Evolutionary conservation across 129 eudicot genomes (phyloP).

Genomic region (Helichrysum umbraculigerum): DNA sequence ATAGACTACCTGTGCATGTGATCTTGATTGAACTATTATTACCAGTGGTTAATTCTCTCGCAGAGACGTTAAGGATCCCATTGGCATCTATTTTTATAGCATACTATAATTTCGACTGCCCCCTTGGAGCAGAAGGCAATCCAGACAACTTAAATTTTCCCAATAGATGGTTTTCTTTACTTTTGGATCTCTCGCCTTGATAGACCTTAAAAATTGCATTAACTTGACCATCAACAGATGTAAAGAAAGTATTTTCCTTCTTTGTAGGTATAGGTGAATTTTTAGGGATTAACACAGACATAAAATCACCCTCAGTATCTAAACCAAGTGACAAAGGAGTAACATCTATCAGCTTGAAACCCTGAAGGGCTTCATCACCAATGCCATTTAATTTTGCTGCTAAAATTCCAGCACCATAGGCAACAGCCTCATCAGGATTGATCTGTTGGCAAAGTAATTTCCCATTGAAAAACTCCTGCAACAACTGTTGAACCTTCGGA

Average conservation of each 20-base stretch:
- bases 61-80: neutral
- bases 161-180: neutral
- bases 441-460: conserved; percentile 11
- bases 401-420: conserved; percentile 19
- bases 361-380: conserved; percentile 14
- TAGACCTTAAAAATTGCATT: neutral
- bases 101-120: conserved; percentile 12
- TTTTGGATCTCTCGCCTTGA: conserved; percentile 25
- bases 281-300: neutral
- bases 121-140: conserved; percentile 6
- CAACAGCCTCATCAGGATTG: conserved; percentile 38
- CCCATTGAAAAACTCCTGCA: conserved; percentile 27
- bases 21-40: no score
- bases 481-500: conserved; percentile 6
- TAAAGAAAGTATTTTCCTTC: neutral
- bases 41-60: no score
- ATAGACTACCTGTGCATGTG: conserved; percentile 14
- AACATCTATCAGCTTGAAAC: conserved; percentile 10
- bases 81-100: conserved; percentile 20
- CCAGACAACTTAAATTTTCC: neutral
- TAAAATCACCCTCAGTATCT: neutral
- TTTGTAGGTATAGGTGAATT: conserved; percentile 27
- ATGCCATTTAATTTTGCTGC: conserved; percentile 17
- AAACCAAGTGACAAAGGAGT: conserved; percentile 27
- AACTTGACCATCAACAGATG: neutral